phyloP scores from a whole-genome alignment of 2,329 filamentous ascomycete species.

The Cladosporium sp. region DNA sequence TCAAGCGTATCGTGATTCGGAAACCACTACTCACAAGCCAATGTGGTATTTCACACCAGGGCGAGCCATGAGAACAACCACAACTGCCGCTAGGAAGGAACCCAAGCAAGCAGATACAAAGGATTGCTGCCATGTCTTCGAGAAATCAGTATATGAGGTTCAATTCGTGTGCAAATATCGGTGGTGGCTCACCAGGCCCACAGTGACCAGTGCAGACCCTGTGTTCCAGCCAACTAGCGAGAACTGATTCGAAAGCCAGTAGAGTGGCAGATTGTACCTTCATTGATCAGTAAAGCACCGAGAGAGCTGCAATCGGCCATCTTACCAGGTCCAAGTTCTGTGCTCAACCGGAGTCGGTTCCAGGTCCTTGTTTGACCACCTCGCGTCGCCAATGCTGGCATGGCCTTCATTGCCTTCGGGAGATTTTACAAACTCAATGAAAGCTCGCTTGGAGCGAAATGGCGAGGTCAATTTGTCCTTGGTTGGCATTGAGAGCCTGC shows the following conservation, averaged over 20 bases:
- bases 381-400: conserved; percentile 11
- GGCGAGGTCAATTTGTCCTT: conserved; percentile 13
- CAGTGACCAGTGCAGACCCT: conserved; percentile 18
- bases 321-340: conserved; percentile 34
- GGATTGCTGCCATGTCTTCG: conserved; percentile 21
- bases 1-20: neutral
- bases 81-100: conserved; percentile 17
- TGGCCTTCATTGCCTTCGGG: conserved; percentile 21
- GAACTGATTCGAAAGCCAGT: conserved; percentile 21
- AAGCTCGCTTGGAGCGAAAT: conserved; percentile 19
- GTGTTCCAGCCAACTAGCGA: conserved; percentile 22
- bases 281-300: conserved; percentile 19
- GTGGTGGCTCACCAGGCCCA: conserved; percentile 15
- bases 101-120: conserved; percentile 19
- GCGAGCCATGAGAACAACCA: conserved; percentile 20
- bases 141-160: neutral
- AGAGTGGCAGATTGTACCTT: conserved; percentile 17
- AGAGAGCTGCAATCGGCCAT: neutral
- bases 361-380: conserved; percentile 30
- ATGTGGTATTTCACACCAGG: conserved; percentile 21
- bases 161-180: neutral
- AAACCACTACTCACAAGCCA: conserved; percentile 17
- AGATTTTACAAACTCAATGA: conserved; percentile 16
- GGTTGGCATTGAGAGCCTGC: conserved; percentile 11
- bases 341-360: conserved; percentile 28